Conservation (phyloP, 2,329 filamentous ascomycete genomes). For the Herpomyces periplanetae region DNA sequence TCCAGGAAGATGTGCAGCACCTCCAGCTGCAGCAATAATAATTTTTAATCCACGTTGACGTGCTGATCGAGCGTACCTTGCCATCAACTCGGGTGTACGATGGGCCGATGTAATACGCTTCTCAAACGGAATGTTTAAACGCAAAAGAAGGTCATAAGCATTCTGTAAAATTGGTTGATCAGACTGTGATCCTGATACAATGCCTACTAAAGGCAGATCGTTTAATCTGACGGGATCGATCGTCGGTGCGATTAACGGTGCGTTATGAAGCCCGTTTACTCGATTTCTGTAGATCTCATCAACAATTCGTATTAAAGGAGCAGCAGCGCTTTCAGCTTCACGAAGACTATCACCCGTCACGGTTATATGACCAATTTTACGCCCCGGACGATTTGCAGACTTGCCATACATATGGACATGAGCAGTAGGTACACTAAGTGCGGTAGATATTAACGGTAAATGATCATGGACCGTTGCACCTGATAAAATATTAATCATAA, state of each 20-base stretch:
- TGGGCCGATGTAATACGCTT: slow-evolving; percentile 43
- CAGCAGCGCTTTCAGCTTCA: slow-evolving; percentile 23
- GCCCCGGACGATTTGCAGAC: slow-evolving; percentile 33
- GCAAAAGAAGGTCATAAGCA: too few relatives aligned
- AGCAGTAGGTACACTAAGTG: slow-evolving; percentile 17
- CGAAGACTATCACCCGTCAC: slow-evolving; percentile 26
- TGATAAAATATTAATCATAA: slow-evolving; percentile 48
- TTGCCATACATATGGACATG: slow-evolving; percentile 72
- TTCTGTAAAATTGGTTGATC: too few relatives aligned
- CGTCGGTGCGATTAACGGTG: too few relatives aligned
- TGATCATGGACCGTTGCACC: slow-evolving; percentile 25
- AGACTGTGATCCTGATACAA: slow-evolving; percentile 5
- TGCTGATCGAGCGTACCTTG: slow-evolving; percentile 20
- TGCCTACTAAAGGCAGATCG: slow-evolving; percentile 3
- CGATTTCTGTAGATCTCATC: slow-evolving; percentile 17
- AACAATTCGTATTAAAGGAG: slow-evolving; percentile 24
- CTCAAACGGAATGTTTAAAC: slow-evolving; percentile 30
- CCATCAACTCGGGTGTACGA: slow-evolving; percentile 29
- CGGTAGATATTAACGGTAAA: slow-evolving; percentile 14
- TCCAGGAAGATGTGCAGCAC: slow-evolving; percentile 31
- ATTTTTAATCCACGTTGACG: slow-evolving; percentile 24
- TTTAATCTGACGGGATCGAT: too few relatives aligned
- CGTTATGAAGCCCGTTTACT: slow-evolving; percentile 8
- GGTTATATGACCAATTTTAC: slow-evolving; percentile 87
- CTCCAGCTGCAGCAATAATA: slow-evolving; percentile 34